phyloP scores from a whole-genome alignment of 768 basidiomycete species.

The Vararia minispora region DNA sequence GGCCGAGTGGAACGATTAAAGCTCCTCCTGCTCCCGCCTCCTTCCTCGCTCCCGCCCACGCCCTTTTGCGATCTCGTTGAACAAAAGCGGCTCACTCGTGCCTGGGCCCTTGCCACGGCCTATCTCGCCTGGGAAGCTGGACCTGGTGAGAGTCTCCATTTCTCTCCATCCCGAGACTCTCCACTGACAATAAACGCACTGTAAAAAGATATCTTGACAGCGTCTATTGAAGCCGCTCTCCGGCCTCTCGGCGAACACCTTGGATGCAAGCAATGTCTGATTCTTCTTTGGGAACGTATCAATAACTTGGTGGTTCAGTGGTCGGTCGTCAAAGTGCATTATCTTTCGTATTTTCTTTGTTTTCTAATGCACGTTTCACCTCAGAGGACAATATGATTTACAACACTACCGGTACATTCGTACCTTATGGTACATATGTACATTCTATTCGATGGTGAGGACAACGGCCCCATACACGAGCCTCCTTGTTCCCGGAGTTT shows the following conservation, averaged over 20 bases:
- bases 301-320: slow-evolving; percentile 62
- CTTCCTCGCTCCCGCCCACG: slow-evolving; percentile 66
- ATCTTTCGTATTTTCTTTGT: too few relatives aligned
- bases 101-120: slow-evolving; percentile 75
- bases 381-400: too few relatives aligned
- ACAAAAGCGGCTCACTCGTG: slow-evolving; percentile 69
- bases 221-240: slow-evolving; percentile 61
- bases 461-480: too few relatives aligned
- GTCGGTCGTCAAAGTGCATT: slow-evolving; percentile 64
- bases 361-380: too few relatives aligned
- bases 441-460: too few relatives aligned
- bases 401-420: too few relatives aligned
- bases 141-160: slow-evolving; percentile 41
- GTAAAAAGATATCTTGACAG: slow-evolving; percentile 74
- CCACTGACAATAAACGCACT: too few relatives aligned
- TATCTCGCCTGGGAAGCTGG: slow-evolving; percentile 80
- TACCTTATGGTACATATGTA: too few relatives aligned
- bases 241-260: slow-evolving; percentile 60
- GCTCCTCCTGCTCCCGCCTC: slow-evolving; percentile 63
- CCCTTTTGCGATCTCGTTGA: slow-evolving; percentile 56
- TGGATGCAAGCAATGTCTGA: slow-evolving; percentile 56
- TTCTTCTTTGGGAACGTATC: slow-evolving; percentile 51
- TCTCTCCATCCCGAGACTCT: too few relatives aligned
- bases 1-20: slow-evolving; percentile 77
- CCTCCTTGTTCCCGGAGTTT: too few relatives aligned